Base-by-base conservation (phyloP, 2,329 filamentous ascomycete genomes). In the Arthrocladium fulminans region DNA sequence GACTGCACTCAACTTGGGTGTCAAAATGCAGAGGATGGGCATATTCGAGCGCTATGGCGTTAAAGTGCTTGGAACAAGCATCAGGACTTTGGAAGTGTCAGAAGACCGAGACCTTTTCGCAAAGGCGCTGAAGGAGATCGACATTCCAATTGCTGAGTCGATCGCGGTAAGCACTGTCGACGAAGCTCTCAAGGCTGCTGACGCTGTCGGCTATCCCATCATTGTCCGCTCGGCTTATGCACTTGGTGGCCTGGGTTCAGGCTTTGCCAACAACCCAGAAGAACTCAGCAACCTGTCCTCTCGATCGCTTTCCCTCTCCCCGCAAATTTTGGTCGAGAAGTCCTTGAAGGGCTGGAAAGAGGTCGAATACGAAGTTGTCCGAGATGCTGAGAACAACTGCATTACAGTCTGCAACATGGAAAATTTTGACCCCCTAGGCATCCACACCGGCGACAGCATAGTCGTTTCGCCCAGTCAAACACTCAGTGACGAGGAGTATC, bases 341-440 rank as follows among this genome's bases (percentile, higher is more conserved):
- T 95, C 88, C 45, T 81, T 98, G 59, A 97, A 96, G 76, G 92
- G 92, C 67, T 98, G 92, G 92, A 98, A 98, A 72, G 92, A 98
- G 70, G 84, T 96, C 44, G 92, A 98, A 69, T 98, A 97, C 64
- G 92, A 97, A 70, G 92, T 97, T 50, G 92, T 97, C 54, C 86
- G 92, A 60, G 92, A 98, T 68, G 90, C 88, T 47, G 83, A 86
- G 67, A 94, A 97, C 77, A 98, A 98, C 79, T 97, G 92, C 67
- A 97, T 97, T 63, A 97, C 90, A 2, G 90, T 97, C 59, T 97
- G 90, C 77, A 97, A 94, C 73, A 94, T 94, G 87, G 88, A 94
- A 70, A 97, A 97, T 77, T 97, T 97, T 61, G 92, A 97, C 64
- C 92, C 92, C 56, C 80, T 98, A 30, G 92, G 92, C 63, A 94